These are phyloP conservation scores for Alternaria incomplexa DNA, from an alignment of 2,329 filamentous ascomycete species.

Conservation along the genomic window DNA sequence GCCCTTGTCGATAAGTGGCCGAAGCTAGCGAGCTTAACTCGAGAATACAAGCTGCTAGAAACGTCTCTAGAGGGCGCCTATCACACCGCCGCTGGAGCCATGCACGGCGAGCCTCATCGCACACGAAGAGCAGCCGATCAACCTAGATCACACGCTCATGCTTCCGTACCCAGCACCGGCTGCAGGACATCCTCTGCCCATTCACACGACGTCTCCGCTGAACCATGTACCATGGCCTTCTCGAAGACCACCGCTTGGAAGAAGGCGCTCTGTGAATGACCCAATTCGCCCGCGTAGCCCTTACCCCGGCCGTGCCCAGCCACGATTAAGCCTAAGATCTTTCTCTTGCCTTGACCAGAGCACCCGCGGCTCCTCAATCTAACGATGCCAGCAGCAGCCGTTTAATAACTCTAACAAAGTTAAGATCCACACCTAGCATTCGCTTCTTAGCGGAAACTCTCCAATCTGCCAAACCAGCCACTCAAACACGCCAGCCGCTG, in stretches of 20 bases:
- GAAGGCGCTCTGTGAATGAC: conserved; percentile 22
- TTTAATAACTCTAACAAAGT: conserved; percentile 39
- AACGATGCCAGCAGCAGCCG: conserved; percentile 17
- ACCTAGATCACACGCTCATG: conserved; percentile 30
- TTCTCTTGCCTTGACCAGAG: background rate
- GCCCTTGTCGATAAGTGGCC: conserved; percentile 25
- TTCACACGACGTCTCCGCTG: conserved; percentile 6
- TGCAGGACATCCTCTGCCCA: conserved; percentile 13
- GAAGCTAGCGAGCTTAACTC: conserved; percentile 9
- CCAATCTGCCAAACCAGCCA: background rate
- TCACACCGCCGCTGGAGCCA: conserved; percentile 28
- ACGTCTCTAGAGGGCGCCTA: conserved; percentile 6
- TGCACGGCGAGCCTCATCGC: conserved; percentile 21
- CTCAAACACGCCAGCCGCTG: conserved; percentile 5
- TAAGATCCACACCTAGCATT: conserved; percentile 34
- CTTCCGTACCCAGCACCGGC: conserved; percentile 12
- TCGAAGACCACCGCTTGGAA: conserved; percentile 37
- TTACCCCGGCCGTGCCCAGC: conserved; percentile 22
- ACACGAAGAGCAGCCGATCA: conserved; percentile 19
- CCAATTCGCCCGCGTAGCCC: conserved; percentile 26
- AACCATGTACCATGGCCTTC: conserved; percentile 27
- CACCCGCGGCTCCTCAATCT: conserved; percentile 14
- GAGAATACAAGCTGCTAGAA: conserved; percentile 23
- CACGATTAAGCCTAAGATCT: conserved; percentile 46
- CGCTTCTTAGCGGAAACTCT: conserved; percentile 14